These are phyloP conservation scores for Sanghuangporus baumii DNA, from an alignment of 1,284 basidiomycete species.

Conservation along the genomic window DNA sequence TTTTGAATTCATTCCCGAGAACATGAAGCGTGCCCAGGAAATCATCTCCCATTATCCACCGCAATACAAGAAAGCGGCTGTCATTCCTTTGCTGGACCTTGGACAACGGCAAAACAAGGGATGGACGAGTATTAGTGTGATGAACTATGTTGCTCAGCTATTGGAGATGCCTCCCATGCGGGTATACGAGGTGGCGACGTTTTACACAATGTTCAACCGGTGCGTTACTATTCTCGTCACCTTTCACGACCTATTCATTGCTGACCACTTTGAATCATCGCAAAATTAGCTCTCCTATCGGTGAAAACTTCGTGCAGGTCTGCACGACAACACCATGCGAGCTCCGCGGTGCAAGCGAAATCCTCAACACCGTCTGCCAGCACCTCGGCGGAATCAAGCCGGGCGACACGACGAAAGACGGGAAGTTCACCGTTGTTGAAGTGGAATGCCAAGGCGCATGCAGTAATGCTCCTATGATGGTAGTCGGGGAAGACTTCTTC, in stretches of 20 bases:
- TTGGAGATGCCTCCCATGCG: constrained; percentile 97
- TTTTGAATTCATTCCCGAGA: constrained; percentile 82
- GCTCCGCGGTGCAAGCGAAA: constrained; percentile 88
- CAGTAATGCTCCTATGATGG: constrained; percentile 99
- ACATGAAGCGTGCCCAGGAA: constrained; percentile 80
- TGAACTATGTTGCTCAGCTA: constrained; percentile 94
- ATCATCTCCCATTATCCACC: constrained; percentile 92
- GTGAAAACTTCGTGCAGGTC: constrained; percentile 92
- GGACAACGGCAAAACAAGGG: constrained; percentile 97
- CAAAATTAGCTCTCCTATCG: constrained; percentile 79
- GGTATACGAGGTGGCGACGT: constrained; percentile 98
- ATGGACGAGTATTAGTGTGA: constrained; percentile 98
- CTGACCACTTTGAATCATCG: not conserved
- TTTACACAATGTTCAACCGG: constrained; percentile 99
- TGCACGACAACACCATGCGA: constrained; percentile 99
- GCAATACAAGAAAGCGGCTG: constrained; percentile 97
- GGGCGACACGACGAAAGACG: constrained; percentile 90
- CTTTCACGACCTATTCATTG: not conserved
- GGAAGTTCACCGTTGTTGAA: constrained; percentile 96
- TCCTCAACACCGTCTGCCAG: constrained; percentile 79
- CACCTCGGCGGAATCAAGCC: constrained; percentile 83
- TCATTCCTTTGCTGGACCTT: constrained; percentile 94
- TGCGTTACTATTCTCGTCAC: constrained; percentile 29
- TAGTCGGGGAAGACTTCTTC: constrained; percentile 95
- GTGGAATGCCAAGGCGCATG: constrained; percentile 99